These are phyloP conservation scores for Cladosporium oxysporum DNA, from an alignment of 2,329 filamentous ascomycete genomes.

Conservation along the genomic window DNA sequence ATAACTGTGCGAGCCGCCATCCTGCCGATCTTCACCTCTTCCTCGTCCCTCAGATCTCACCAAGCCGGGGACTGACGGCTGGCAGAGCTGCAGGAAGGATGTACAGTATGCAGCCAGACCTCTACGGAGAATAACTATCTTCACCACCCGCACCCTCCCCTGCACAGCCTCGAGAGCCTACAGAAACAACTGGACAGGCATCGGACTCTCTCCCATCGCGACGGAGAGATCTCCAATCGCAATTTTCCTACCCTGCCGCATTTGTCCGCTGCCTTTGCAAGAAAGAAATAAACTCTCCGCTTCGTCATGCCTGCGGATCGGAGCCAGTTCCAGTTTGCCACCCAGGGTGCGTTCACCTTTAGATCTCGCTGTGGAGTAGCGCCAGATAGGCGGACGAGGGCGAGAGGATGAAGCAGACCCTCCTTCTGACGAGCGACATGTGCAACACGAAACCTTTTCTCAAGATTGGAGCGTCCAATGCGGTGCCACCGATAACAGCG, in stretches of 20 bases:
- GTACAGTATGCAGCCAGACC: neutral
- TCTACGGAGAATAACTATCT: neutral
- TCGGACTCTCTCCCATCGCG: neutral
- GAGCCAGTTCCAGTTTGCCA: neutral
- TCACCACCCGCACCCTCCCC: neutral
- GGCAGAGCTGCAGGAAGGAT: neutral
- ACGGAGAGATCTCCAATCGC: neutral
- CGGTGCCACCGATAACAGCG: neutral
- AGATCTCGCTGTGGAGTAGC: neutral
- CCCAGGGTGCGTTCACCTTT: neutral
- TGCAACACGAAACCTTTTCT: neutral
- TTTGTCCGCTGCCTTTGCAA: neutral
- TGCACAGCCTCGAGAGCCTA: neutral
- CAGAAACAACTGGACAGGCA: neutral
- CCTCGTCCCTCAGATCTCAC: neutral
- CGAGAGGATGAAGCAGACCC: neutral
- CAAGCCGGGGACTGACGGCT: neutral
- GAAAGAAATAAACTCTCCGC: neutral
- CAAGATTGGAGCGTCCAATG: neutral
- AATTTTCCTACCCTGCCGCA: neutral
- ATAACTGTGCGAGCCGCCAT: constrained; percentile 6
- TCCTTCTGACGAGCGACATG: neutral
- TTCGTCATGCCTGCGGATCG: neutral
- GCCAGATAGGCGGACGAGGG: neutral
- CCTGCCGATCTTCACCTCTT: constrained; percentile 1